A percentile compares a stretch with the other conserved stretches of the same genome.
Evolutionary conservation across 139 green algal genomes (phyloP).

Genomic region (Micromonas pusilla): DNA sequence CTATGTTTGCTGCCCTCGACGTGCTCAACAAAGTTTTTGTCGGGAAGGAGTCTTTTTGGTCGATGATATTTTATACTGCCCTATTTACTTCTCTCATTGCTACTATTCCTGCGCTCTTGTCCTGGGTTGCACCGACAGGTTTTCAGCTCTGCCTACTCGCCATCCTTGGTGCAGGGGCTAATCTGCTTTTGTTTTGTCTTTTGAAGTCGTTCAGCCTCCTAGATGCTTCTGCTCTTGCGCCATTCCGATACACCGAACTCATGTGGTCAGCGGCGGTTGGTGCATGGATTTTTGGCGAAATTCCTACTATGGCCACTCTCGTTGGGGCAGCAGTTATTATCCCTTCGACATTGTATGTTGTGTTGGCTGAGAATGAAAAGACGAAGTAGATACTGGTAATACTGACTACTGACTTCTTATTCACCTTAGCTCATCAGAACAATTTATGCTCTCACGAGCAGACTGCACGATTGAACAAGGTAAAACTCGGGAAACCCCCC

Average conservation of each 20-base stretch:
- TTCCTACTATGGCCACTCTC: constrained; percentile 4
- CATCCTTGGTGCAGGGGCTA: constrained; percentile 19
- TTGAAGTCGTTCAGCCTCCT: constrained; percentile 27
- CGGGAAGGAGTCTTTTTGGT: constrained; percentile 28
- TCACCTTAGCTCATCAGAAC: too few species aligned
- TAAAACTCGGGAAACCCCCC: too few species aligned
- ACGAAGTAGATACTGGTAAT: not conserved
- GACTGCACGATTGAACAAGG: too few species aligned
- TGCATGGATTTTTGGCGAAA: constrained; percentile 20
- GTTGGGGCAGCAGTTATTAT: constrained; percentile 21
- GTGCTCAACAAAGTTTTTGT: constrained; percentile 33
- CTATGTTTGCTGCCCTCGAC: constrained; percentile 25
- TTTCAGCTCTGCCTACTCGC: constrained; percentile 10
- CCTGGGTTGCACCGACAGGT: constrained; percentile 18
- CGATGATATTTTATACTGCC: constrained; percentile 34
- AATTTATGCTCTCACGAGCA: too few species aligned
- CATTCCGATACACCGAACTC: constrained; percentile 28
- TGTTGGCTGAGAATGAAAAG: constrained; percentile 25
- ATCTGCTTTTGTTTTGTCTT: constrained; percentile 27
- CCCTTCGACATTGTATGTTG: constrained; percentile 21
- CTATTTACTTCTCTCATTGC: constrained; percentile 20
- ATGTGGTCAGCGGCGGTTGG: constrained; percentile 10
- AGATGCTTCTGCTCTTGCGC: constrained; percentile 25
- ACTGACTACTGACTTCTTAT: not conserved
- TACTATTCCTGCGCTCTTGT: not conserved